These are phyloP conservation scores for Diaporthe sp. DNA, from an alignment of 2,329 filamentous ascomycete species.

Conservation along the genomic window DNA sequence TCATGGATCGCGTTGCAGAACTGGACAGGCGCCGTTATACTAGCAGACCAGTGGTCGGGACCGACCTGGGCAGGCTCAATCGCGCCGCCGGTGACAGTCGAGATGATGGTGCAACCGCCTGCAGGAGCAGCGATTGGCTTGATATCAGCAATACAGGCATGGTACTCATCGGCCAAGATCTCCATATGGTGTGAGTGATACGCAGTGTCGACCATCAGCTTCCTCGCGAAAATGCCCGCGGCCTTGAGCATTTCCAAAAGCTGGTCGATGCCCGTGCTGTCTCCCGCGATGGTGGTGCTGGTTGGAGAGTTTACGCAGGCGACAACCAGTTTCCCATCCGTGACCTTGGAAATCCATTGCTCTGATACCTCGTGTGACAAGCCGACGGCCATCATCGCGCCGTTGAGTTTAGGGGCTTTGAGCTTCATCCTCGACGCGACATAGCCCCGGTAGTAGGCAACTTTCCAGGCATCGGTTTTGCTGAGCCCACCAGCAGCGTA, in stretches of 20 bases:
- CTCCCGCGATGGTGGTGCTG: constrained; percentile 52
- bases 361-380: constrained; percentile 24
- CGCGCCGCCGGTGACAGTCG: constrained; percentile 7
- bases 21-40: constrained; percentile 21
- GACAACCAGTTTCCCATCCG: constrained; percentile 14
- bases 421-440: constrained; percentile 37
- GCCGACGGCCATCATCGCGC: constrained; percentile 34
- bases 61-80: neutral
- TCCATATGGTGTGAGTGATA: constrained; percentile 52
- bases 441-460: constrained; percentile 44
- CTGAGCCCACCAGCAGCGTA: constrained; percentile 1
- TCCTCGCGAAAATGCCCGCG: constrained; percentile 47
- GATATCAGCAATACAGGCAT: constrained; percentile 40
- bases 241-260: constrained; percentile 45
- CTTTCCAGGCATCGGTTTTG: constrained; percentile 44
- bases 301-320: constrained; percentile 32
- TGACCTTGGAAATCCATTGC: constrained; percentile 20
- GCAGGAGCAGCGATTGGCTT: neutral
- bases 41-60: constrained; percentile 39
- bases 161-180: constrained; percentile 37
- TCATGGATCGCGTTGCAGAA: constrained; percentile 19
- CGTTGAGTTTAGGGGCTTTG: constrained; percentile 37
- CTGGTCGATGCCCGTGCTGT: constrained; percentile 46
- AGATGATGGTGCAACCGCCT: constrained; percentile 5
- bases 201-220: constrained; percentile 47